Percentiles rank a stretch among this genome's conserved stretches.
Conservation (phyloP, 1,284 basidiomycete genomes). For the Pascua guehoae region DNA sequence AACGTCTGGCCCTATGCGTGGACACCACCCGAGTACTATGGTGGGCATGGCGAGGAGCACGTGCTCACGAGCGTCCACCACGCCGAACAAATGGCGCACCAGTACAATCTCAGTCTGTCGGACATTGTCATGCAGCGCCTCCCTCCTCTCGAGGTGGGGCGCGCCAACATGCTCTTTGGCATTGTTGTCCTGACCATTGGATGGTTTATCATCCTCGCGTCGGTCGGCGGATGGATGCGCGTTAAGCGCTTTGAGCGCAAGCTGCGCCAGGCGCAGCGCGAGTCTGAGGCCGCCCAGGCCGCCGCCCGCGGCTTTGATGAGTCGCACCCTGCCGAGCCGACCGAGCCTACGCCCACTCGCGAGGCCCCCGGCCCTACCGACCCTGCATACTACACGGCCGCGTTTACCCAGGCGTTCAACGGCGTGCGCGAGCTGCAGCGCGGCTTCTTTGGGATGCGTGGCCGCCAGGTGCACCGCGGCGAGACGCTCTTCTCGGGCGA, state of each 20-base stretch:
- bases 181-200: constrained; percentile 90
- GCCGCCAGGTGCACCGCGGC: constrained; percentile 15
- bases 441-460: constrained; percentile 43
- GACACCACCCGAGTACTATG: not conserved
- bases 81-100: constrained; percentile 40
- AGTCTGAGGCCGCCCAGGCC: constrained; percentile 39
- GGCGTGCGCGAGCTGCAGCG: constrained; percentile 38
- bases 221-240: constrained; percentile 74
- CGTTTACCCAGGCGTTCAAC: constrained; percentile 29
- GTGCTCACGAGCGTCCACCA: constrained; percentile 50
- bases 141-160: constrained; percentile 44
- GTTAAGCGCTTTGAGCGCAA: constrained; percentile 61
- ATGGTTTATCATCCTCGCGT: constrained; percentile 82
- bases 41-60: constrained; percentile 3
- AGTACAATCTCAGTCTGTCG: constrained; percentile 42
- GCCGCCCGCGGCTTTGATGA: constrained; percentile 20
- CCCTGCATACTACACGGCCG: constrained; percentile 36
- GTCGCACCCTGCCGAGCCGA: constrained; percentile 1
- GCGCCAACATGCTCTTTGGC: constrained; percentile 72
- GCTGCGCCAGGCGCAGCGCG: constrained; percentile 34
- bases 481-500: constrained; percentile 26
- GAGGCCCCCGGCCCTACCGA: constrained; percentile 22
- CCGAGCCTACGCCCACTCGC: constrained; percentile 12
- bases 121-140: constrained; percentile 33
- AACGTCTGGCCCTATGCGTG: not conserved